Evolutionary conservation across 108 stramenopile genomes (phyloP).

Genomic region (Pseudonitzschia delicatissima): DNA sequence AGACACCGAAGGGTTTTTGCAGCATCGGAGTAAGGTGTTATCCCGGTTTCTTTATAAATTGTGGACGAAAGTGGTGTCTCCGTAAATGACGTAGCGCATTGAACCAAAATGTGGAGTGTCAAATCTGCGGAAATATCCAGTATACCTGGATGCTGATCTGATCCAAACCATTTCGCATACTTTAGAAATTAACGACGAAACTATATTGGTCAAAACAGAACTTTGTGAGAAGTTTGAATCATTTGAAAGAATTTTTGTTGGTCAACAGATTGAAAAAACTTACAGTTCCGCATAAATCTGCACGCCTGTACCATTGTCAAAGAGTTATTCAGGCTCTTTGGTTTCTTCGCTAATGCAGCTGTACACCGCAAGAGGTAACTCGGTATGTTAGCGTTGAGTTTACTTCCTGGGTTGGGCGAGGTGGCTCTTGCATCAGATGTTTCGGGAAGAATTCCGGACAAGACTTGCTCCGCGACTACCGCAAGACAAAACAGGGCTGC

Average conservation of each 20-base stretch:
- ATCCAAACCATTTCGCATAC: constrained; percentile 41
- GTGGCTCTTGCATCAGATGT: background rate
- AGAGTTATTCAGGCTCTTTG: constrained; percentile 44
- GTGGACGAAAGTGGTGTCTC: constrained; percentile 14
- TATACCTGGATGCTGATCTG: constrained; percentile 15
- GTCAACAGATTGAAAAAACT: constrained; percentile 6
- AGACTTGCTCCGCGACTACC: constrained; percentile 41
- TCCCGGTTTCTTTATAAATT: constrained; percentile 19
- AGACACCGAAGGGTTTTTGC: constrained; percentile 41
- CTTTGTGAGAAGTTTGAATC: background rate
- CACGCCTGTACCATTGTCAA: constrained; percentile 48
- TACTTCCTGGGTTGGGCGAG: background rate
- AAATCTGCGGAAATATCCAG: constrained; percentile 54
- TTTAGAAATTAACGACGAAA: constrained; percentile 3
- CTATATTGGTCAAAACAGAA: background rate
- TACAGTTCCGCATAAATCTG: constrained; percentile 48
- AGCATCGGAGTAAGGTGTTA: constrained; percentile 52
- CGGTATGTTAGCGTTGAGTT: background rate
- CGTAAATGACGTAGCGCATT: constrained; percentile 27
- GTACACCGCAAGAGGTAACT: constrained; percentile 38
- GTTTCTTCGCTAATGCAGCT: constrained; percentile 44
- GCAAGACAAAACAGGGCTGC: constrained; percentile 72
- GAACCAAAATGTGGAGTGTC: constrained; percentile 46
- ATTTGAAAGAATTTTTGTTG: background rate
- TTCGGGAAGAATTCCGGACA: background rate